Evolutionary conservation across 2,329 filamentous ascomycete species (phyloP).

Genomic region (Cordyceps militaris): DNA sequence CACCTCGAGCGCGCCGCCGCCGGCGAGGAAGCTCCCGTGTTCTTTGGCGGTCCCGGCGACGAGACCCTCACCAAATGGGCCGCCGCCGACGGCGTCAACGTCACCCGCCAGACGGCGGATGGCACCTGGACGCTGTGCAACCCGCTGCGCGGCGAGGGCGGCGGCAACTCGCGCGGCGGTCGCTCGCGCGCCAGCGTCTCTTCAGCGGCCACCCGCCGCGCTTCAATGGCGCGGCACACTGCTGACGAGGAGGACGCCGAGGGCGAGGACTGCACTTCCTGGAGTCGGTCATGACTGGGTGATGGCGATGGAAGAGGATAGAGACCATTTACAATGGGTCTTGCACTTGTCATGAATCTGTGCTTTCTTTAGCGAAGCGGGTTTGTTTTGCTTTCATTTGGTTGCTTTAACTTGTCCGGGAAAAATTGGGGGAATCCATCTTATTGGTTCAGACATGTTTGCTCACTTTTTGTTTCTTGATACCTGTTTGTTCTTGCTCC

Average conservation of each 20-base stretch:
- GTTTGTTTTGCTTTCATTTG: background rate
- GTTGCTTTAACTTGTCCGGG: background rate
- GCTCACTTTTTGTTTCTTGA: too few relatives aligned
- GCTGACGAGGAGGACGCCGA: conserved; percentile 23
- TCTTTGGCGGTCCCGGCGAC: conserved; percentile 35
- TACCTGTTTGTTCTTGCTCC: background rate
- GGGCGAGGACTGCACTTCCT: conserved; percentile 19
- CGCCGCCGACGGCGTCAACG: conserved; percentile 27
- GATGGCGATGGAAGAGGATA: background rate
- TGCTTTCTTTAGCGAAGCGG: conserved; percentile 1
- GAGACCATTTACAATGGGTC: background rate
- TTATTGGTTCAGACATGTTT: too few relatives aligned
- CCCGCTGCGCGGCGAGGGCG: conserved; percentile 19
- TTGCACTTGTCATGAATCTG: background rate
- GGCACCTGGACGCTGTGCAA: conserved; percentile 30
- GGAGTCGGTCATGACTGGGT: background rate
- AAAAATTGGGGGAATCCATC: background rate
- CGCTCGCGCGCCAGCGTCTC: conserved; percentile 5
- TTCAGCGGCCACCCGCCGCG: background rate
- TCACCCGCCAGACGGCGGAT: conserved; percentile 23
- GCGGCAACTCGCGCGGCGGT: conserved; percentile 11
- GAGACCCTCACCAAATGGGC: conserved; percentile 35
- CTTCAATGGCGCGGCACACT: background rate
- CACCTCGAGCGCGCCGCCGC: conserved; percentile 56
- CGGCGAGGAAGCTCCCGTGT: conserved; percentile 22